Conservation (phyloP, 2,329 filamentous ascomycete genomes). For the Alternaria arbusti region DNA sequence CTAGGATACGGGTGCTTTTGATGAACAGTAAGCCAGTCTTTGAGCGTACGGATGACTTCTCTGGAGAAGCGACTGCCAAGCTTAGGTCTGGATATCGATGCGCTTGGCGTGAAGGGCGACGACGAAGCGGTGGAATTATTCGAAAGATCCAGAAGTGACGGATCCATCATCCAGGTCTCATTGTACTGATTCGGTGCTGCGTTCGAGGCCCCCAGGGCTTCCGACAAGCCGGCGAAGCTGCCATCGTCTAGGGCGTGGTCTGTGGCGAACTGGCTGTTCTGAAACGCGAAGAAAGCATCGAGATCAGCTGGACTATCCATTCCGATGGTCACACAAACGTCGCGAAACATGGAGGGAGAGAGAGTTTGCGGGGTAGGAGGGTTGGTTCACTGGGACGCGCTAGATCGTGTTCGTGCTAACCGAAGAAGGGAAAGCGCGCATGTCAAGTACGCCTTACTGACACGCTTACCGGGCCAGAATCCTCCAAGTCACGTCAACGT, state of each 20-base stretch:
- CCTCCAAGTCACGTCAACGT: not conserved
- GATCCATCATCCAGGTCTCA: conserved; percentile 6
- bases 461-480: not conserved
- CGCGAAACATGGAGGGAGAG: not conserved
- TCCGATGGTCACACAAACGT: not conserved
- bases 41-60: conserved; percentile 31
- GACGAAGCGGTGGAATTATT: conserved; percentile 21
- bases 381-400: not conserved
- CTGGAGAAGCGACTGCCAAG: conserved; percentile 32
- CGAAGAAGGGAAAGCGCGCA: conserved; percentile 5
- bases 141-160: conserved; percentile 1
- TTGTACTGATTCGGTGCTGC: not conserved
- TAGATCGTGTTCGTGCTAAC: conserved; percentile 2
- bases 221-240: conserved; percentile 9
- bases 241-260: conserved; percentile 2
- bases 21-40: conserved; percentile 32
- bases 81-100: conserved; percentile 16
- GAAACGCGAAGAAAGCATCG: not conserved
- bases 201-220: conserved; percentile 2
- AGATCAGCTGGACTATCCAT: not conserved
- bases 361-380: not conserved
- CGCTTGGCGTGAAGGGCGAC: conserved; percentile 13
- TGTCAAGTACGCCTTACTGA: conserved; percentile 17
- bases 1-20: conserved; percentile 31
- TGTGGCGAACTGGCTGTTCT: not conserved